Conservation (phyloP, 805 yeast genomes). For the Kluyveromyces dobzhanskii region DNA sequence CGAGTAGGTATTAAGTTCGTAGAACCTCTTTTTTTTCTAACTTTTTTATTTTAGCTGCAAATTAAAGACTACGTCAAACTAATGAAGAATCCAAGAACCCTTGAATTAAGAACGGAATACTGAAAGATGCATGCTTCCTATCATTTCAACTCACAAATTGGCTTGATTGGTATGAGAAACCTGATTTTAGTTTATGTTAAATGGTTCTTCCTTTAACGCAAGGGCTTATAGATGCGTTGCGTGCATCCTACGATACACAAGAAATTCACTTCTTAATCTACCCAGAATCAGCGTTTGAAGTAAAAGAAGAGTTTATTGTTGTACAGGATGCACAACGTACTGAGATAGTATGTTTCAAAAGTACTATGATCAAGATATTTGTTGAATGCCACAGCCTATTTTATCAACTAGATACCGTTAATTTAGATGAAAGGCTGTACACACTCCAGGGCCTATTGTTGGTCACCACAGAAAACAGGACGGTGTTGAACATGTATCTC, state of each 20-base stretch:
- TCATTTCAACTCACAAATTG: too few species aligned
- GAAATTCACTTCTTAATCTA: conserved; percentile 6
- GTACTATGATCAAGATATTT: conserved; percentile 23
- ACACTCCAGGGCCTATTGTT: conserved; percentile 29
- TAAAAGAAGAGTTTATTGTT: conserved; percentile 8
- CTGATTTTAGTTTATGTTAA: neutral
- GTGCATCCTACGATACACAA: conserved; percentile 1
- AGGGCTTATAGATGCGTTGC: conserved; percentile 6
- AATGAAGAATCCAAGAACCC: too few species aligned
- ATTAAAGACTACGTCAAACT: too few species aligned
- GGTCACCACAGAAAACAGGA: conserved; percentile 31
- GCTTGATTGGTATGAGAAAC: too few species aligned
- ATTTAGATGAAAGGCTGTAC: conserved; percentile 13
- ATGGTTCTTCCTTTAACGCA: neutral
- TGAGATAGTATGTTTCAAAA: conserved; percentile 31
- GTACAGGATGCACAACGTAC: conserved; percentile 7
- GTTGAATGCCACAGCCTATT: conserved; percentile 26
- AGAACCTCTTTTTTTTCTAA: too few species aligned
- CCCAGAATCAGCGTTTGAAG: conserved; percentile 12
- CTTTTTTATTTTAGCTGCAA: too few species aligned
- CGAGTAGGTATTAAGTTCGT: too few species aligned
- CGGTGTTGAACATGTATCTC: conserved; percentile 27
- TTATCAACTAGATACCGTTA: conserved; percentile 6
- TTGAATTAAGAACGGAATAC: too few species aligned
- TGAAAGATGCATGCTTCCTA: too few species aligned